Evolutionary conservation across 164 flowering plant genomes (phyloP).

Genomic region (Cinnamomum chago): DNA sequence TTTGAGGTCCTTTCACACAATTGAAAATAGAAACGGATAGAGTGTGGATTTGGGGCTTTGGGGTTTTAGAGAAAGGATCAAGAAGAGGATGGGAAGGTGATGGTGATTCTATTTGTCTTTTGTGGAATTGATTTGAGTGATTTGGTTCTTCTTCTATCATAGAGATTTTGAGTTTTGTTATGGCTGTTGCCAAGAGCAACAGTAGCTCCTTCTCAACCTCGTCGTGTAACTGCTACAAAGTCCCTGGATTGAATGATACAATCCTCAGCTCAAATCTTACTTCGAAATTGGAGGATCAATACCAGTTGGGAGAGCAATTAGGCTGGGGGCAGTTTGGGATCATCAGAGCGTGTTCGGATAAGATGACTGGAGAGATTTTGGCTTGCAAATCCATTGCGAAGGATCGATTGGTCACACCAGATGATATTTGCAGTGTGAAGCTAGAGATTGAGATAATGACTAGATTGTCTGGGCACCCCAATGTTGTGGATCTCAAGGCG

Average conservation of each 20-base stretch:
- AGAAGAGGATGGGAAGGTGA: neutral
- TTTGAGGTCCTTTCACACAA: neutral
- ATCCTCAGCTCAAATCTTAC: slow-evolving; percentile 39
- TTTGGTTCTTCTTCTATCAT: neutral
- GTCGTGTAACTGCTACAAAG: slow-evolving; percentile 38
- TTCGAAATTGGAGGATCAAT: slow-evolving; percentile 42
- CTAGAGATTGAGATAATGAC: slow-evolving; percentile 62
- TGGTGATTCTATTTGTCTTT: neutral
- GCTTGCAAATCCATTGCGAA: slow-evolving; percentile 61
- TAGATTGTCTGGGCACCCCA: slow-evolving; percentile 55
- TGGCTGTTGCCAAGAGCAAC: slow-evolving; percentile 70
- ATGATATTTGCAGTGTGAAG: slow-evolving; percentile 44
- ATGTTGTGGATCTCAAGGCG: slow-evolving; percentile 53
- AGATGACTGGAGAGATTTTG: slow-evolving; percentile 43
- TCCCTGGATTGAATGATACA: slow-evolving; percentile 30
- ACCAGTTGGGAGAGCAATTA: slow-evolving; percentile 56
- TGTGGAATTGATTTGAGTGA: neutral
- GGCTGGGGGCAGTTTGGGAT: slow-evolving; percentile 85
- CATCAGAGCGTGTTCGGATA: slow-evolving; percentile 57
- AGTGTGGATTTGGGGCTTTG: neutral
- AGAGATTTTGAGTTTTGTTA: slow-evolving; percentile 18
- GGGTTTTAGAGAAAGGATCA: neutral
- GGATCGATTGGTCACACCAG: slow-evolving; percentile 41
- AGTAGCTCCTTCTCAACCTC: slow-evolving; percentile 21
- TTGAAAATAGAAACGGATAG: neutral